A percentile compares a stretch with the other conserved stretches of the same genome.
Evolutionary conservation across 495 filamentous ascomycete species (phyloP).

Genomic region (Xylaria acuta): DNA sequence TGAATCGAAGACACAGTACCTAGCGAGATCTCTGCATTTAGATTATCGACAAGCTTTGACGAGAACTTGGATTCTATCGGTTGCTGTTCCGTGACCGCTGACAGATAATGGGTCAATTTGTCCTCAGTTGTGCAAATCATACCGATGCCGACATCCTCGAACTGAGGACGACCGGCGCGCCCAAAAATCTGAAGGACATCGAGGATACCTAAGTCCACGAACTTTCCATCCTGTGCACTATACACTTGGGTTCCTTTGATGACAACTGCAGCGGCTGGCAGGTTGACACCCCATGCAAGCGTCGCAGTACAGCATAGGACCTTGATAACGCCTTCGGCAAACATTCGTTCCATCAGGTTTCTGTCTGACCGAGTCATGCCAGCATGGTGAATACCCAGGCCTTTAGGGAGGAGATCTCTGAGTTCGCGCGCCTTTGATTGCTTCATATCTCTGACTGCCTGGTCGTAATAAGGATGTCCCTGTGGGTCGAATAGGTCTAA

Average conservation of each 20-base stretch:
- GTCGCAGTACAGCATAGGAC: constrained; percentile 99
- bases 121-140: constrained; percentile 96
- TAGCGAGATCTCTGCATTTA: constrained; percentile 93
- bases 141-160: constrained; percentile 92
- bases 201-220: constrained; percentile 94
- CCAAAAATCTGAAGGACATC: constrained; percentile 99
- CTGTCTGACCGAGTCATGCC: constrained; percentile 92
- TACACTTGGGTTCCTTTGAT: constrained; percentile 99
- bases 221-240: constrained; percentile 93
- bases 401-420: constrained; percentile 85
- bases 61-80: constrained; percentile 96
- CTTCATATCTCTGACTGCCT: constrained; percentile 80
- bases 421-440: constrained; percentile 82
- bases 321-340: constrained; percentile 85
- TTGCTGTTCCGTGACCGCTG: constrained; percentile 91
- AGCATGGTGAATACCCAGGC: constrained; percentile 93
- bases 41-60: constrained; percentile 87
- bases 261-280: constrained; percentile 94
- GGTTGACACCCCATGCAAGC: constrained; percentile 97
- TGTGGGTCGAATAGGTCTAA: constrained; percentile 83
- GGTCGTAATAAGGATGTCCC: constrained; percentile 70
- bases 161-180: constrained; percentile 95
- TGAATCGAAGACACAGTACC: constrained; percentile 95
- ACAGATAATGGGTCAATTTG: constrained; percentile 89
- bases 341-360: constrained; percentile 91